phyloP scores from a whole-genome alignment of 2,329 filamentous ascomycete genomes.

The Ceratocystiopsis minuta region DNA sequence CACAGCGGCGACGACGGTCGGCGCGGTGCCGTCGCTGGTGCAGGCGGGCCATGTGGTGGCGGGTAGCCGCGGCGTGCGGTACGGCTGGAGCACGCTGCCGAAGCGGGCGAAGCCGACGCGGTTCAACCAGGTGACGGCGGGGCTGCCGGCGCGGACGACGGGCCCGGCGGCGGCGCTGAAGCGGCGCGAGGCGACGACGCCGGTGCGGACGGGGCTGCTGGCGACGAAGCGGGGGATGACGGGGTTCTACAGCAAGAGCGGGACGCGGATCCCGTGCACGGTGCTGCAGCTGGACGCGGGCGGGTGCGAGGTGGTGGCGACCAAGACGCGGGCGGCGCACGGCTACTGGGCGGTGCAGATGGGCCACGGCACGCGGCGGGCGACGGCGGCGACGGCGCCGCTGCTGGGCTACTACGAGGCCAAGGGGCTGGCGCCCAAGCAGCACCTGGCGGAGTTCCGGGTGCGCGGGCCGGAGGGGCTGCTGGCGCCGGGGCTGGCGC shows the following conservation, averaged over 20 bases:
- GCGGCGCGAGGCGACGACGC: conserved; percentile 39
- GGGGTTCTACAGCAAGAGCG: conserved; percentile 65
- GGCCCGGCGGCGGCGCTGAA: conserved; percentile 42
- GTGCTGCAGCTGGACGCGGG: conserved; percentile 86
- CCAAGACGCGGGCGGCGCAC: conserved; percentile 63
- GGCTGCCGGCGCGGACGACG: conserved; percentile 36
- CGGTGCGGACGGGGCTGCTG: conserved; percentile 60
- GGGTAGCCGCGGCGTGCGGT: conserved; percentile 30
- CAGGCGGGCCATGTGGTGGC: conserved; percentile 1
- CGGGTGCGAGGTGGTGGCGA: conserved; percentile 52
- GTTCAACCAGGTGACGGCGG: conserved; percentile 41
- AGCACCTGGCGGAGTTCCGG: conserved; percentile 69
- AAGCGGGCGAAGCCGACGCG: conserved; percentile 33
- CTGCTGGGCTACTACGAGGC: conserved; percentile 76
- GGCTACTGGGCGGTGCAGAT: conserved; percentile 93
- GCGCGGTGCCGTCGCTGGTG: background rate
- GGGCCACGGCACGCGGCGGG: conserved; percentile 56
- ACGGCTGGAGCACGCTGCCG: conserved; percentile 39
- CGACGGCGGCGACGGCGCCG: conserved; percentile 63
- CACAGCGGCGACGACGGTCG: background rate
- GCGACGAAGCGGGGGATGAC: conserved; percentile 94
- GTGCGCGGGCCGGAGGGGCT: conserved; percentile 60
- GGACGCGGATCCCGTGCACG: conserved; percentile 67
- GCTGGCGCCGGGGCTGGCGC: conserved; percentile 52
- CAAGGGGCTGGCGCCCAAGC: conserved; percentile 68